phyloP scores from a whole-genome alignment of 139 green algal species.

The Coccomyxa sp. region DNA sequence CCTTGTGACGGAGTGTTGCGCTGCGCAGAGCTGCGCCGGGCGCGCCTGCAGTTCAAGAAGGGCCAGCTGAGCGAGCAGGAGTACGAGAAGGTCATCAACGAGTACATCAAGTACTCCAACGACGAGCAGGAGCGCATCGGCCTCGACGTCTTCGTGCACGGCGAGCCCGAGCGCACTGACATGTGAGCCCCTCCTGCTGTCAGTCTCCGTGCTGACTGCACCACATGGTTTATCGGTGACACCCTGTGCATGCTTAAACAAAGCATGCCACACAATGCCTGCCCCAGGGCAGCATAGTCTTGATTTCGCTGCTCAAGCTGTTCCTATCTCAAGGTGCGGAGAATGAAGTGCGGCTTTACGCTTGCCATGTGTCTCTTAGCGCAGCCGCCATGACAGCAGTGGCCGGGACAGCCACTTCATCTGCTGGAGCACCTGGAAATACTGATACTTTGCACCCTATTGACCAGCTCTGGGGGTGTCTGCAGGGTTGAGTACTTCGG shows the following conservation, averaged over 20 bases:
- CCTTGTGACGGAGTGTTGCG: not conserved
- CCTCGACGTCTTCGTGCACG: conserved; percentile 90
- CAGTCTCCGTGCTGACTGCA: no score
- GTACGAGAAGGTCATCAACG: conserved; percentile 64
- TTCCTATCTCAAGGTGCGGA: no score
- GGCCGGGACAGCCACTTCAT: no score
- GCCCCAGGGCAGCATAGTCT: not conserved
- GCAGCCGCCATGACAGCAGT: no score
- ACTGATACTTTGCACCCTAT: no score
- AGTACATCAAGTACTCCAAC: conserved; percentile 53
- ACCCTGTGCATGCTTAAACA: no score
- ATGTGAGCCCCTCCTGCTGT: conserved; percentile 30
- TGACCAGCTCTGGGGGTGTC: no score
- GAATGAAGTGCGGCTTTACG: no score
- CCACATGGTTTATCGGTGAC: no score
- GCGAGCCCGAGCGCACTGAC: conserved; percentile 79
- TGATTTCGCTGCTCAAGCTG: no score
- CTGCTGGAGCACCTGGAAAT: no score
- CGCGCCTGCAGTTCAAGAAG: conserved; percentile 54
- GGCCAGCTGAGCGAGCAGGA: conserved; percentile 45
- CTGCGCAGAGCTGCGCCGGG: conserved; percentile 45
- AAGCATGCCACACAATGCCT: not conserved
- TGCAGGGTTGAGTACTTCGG: conserved; percentile 88
- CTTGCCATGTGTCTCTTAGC: no score
- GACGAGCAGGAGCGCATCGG: conserved; percentile 69